Percentiles rank a stretch among this genome's conserved stretches.
phyloP scores from a whole-genome alignment of 768 basidiomycete species.

The Russula sp. region DNA sequence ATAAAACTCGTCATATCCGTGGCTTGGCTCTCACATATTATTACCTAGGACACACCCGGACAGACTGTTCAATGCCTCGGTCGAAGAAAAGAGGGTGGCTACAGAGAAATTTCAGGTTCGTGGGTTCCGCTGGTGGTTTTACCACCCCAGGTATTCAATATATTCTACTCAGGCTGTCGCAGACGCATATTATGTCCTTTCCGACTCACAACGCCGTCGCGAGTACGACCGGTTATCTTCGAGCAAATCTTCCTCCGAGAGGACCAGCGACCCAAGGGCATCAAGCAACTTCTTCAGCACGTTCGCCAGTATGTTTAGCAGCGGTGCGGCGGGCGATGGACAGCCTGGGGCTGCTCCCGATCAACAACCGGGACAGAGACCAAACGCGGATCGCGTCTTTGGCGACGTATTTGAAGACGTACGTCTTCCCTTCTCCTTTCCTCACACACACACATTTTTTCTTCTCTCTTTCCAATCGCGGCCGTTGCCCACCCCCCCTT shows the following conservation, averaged over 20 bases:
- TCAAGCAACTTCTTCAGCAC: conserved; percentile 70
- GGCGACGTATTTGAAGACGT: conserved; percentile 92
- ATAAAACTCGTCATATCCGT: background rate
- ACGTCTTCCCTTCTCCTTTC: conserved; percentile 21
- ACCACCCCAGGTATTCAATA: background rate
- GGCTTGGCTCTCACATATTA: conserved; percentile 12
- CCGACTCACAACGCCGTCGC: conserved; percentile 60
- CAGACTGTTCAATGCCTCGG: conserved; percentile 60
- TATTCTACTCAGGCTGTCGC: conserved; percentile 58
- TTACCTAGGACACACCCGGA: conserved; percentile 78
- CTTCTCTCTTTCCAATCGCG: background rate
- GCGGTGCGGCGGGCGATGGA: conserved; percentile 24
- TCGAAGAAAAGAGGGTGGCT: conserved; percentile 60
- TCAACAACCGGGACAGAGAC: conserved; percentile 34
- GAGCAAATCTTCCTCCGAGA: conserved; percentile 44
- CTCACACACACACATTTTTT: background rate
- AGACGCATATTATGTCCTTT: conserved; percentile 91
- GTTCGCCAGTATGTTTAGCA: conserved; percentile 64
- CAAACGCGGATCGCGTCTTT: conserved; percentile 76
- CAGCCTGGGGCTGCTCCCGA: conserved; percentile 28
- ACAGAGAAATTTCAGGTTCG: conserved; percentile 82
- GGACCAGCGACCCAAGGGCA: conserved; percentile 54
- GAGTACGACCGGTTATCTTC: conserved; percentile 67
- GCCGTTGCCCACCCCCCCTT: too few relatives aligned
- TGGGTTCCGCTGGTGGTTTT: background rate